These are phyloP conservation scores for Vitis hybrid DNA, from an alignment of 177 flowering plant genomes.

Conservation along the genomic window DNA sequence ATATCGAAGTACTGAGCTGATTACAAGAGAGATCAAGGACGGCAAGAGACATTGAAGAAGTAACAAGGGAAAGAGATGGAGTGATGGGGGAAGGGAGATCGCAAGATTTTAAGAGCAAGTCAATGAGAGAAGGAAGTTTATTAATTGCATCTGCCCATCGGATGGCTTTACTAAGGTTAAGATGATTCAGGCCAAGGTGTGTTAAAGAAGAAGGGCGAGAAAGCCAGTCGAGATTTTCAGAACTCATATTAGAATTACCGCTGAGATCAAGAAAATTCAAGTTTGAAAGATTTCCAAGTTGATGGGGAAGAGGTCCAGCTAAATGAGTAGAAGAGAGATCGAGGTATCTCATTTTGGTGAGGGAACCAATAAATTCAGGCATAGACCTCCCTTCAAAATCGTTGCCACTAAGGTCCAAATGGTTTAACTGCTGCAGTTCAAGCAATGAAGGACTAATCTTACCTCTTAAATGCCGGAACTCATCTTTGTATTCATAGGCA, in stretches of 20 bases:
- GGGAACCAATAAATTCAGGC: slow-evolving; percentile 31
- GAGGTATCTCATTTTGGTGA: slow-evolving; percentile 12
- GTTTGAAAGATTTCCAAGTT: slow-evolving; percentile 30
- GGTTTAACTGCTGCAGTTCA: slow-evolving; percentile 13
- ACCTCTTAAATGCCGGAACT: slow-evolving; percentile 4
- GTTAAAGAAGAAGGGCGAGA: slow-evolving; percentile 7
- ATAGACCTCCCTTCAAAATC: slow-evolving; percentile 11
- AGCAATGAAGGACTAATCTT: slow-evolving; percentile 21
- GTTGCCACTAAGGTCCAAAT: slow-evolving; percentile 28
- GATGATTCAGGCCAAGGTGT: slow-evolving; percentile 1
- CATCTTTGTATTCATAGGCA: too few species aligned
- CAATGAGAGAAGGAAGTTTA: slow-evolving; percentile 13
- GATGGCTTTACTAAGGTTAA: background rate
- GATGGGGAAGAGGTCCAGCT: slow-evolving; percentile 22
- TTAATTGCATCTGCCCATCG: slow-evolving; percentile 7
- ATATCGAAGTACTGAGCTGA: slow-evolving; percentile 9
- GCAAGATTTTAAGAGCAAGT: slow-evolving; percentile 5
- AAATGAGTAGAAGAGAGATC: slow-evolving; percentile 12
- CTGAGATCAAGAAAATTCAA: slow-evolving; percentile 24
- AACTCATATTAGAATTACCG: background rate
- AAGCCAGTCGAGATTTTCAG: slow-evolving; percentile 16
- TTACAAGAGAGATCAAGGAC: slow-evolving; percentile 12
- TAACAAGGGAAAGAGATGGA: background rate
- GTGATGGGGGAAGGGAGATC: slow-evolving; percentile 2
- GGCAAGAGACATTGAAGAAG: slow-evolving; percentile 8